These are phyloP conservation scores for Marasmius sp. DNA, from an alignment of 1,284 basidiomycete genomes.

Conservation along the genomic window DNA sequence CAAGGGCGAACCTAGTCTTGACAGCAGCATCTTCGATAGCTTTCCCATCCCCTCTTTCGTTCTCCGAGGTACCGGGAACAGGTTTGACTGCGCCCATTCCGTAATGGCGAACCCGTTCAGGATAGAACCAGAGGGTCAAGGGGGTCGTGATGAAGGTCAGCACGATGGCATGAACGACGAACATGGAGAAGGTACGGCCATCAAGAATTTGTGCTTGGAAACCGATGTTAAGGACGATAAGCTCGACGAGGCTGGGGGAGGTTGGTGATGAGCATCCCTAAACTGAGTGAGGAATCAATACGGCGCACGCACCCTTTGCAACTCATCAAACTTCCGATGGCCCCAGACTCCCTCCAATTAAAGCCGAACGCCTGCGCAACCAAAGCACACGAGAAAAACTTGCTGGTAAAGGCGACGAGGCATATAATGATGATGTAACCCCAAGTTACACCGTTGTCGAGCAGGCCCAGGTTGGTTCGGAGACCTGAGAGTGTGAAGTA, in stretches of 20 bases:
- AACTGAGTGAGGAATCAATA: background rate
- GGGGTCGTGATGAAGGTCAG: slow-evolving; percentile 88
- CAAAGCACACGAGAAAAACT: slow-evolving; percentile 69
- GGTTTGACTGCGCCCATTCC: background rate
- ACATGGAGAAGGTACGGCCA: slow-evolving; percentile 79
- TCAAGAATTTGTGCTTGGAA: slow-evolving; percentile 79
- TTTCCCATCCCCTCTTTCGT: slow-evolving; percentile 14
- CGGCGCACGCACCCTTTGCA: slow-evolving; percentile 77
- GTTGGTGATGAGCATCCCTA: slow-evolving; percentile 4
- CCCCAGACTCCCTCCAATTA: slow-evolving; percentile 76
- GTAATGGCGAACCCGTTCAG: slow-evolving; percentile 41
- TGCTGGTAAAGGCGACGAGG: slow-evolving; percentile 78
- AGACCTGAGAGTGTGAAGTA: slow-evolving; percentile 86
- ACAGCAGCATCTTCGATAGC: slow-evolving; percentile 30
- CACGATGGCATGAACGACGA: slow-evolving; percentile 84
- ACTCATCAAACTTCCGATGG: slow-evolving; percentile 89
- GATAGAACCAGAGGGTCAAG: slow-evolving; percentile 77
- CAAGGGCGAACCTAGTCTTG: slow-evolving; percentile 70
- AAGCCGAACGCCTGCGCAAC: slow-evolving; percentile 71
- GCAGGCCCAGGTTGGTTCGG: slow-evolving; percentile 78
- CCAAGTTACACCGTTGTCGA: slow-evolving; percentile 79
- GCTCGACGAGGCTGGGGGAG: slow-evolving; percentile 66
- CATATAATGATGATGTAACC: slow-evolving; percentile 85
- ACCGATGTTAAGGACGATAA: slow-evolving; percentile 93
- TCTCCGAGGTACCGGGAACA: background rate